Evolutionary conservation across 2,329 filamentous ascomycete genomes (phyloP).

Genomic region (Canariomyces notabilis): DNA sequence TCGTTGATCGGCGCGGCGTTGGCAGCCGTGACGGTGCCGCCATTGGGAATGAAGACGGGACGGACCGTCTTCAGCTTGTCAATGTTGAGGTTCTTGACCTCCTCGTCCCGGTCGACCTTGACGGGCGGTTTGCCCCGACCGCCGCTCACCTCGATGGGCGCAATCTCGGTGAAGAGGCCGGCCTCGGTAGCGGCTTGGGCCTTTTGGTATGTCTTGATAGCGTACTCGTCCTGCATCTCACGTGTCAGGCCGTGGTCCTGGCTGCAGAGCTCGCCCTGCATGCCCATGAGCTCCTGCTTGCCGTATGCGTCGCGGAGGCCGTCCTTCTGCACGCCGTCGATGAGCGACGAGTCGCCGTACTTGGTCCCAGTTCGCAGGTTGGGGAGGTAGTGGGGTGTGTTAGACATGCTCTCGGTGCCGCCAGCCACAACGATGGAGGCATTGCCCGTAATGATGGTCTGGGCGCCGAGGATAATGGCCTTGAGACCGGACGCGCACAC

Average conservation of each 20-base stretch:
- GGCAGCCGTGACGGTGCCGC: conserved; percentile 88
- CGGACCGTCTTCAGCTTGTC: conserved; percentile 82
- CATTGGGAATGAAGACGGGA: conserved; percentile 72
- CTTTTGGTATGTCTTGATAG: conserved; percentile 91
- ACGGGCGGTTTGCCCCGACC: conserved; percentile 85
- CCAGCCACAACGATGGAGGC: conserved; percentile 90
- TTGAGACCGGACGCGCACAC: conserved; percentile 95
- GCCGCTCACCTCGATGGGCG: conserved; percentile 79
- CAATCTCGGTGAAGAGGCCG: conserved; percentile 84
- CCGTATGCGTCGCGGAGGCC: conserved; percentile 88
- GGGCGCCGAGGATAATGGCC: conserved; percentile 87
- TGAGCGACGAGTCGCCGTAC: conserved; percentile 83
- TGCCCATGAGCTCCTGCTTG: conserved; percentile 94
- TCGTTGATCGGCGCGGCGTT: conserved; percentile 97
- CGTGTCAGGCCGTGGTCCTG: conserved; percentile 74
- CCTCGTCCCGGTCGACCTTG: conserved; percentile 80
- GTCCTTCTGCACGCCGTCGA: conserved; percentile 91
- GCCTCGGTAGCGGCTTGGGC: conserved; percentile 79
- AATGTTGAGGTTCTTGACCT: conserved; percentile 88
- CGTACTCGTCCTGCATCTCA: conserved; percentile 90
- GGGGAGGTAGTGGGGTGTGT: conserved; percentile 91
- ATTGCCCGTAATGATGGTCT: conserved; percentile 96
- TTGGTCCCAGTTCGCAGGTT: conserved; percentile 82
- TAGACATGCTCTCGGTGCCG: conserved; percentile 98
- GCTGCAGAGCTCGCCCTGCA: conserved; percentile 88